phyloP scores from a whole-genome alignment of 208 protist genomes.

The Leishmania tropica region DNA sequence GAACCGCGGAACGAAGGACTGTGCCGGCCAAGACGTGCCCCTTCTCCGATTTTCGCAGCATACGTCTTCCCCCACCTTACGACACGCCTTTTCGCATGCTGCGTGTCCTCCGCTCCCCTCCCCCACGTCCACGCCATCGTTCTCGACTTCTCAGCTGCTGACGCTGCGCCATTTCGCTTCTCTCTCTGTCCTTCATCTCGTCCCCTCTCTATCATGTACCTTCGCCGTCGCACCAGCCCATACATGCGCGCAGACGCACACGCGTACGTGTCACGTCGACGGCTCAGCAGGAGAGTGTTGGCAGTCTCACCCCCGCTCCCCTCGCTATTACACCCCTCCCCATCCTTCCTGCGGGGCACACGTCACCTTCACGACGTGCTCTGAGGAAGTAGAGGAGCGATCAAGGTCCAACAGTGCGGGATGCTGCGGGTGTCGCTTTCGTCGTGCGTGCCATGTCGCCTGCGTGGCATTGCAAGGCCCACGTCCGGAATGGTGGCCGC shows the following conservation, averaged over 20 bases:
- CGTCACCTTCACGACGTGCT: not conserved
- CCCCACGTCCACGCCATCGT: not conserved
- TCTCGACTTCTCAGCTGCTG: not conserved
- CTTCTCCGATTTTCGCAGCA: not conserved
- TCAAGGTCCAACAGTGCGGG: not conserved
- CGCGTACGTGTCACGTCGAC: not conserved
- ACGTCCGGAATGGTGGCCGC: not conserved
- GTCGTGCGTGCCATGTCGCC: not conserved
- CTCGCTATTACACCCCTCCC: not conserved
- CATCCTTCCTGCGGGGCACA: not conserved
- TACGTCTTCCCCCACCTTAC: not conserved
- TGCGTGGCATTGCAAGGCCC: not conserved
- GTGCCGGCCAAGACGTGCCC: not conserved
- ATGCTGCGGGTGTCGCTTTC: slow-evolving; percentile 3
- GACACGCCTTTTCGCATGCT: not conserved
- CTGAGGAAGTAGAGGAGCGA: too few relatives aligned
- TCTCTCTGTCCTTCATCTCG: not conserved
- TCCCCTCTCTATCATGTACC: too few relatives aligned
- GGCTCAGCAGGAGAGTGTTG: not conserved
- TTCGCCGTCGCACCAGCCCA: not conserved
- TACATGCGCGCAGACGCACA: not conserved
- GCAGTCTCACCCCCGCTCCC: not conserved
- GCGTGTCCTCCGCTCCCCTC: not conserved
- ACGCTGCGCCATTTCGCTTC: not conserved
- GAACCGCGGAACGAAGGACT: not conserved